Evolutionary conservation across 2,329 filamentous ascomycete genomes (phyloP).

Genomic region (Epichloe baconii): DNA sequence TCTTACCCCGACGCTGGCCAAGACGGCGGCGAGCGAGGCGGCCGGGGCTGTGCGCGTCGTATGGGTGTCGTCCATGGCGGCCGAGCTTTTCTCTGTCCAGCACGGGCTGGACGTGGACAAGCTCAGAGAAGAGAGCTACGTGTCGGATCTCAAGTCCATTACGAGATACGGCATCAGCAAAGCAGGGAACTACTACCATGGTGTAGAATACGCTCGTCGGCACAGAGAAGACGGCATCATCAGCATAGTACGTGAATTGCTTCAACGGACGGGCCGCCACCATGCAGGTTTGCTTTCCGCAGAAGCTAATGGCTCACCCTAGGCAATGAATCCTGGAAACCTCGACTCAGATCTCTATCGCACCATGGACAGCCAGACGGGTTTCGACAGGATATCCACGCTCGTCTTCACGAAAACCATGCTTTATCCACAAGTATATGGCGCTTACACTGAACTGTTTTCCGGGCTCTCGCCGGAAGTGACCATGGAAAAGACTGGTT

Average conservation of each 20-base stretch:
- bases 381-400: too few species aligned
- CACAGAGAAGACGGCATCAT: slow-evolving; percentile 17
- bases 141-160: too few species aligned
- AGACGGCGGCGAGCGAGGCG: background rate
- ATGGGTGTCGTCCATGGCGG: slow-evolving; percentile 3
- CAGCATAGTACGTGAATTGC: slow-evolving; percentile 7
- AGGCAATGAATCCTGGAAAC: slow-evolving; percentile 26
- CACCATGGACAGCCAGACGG: slow-evolving; percentile 7
- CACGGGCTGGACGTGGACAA: slow-evolving; percentile 6
- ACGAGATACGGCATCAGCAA: slow-evolving; percentile 15
- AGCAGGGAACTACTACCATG: slow-evolving; percentile 19
- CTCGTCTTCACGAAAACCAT: too few species aligned
- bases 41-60: slow-evolving; percentile 4
- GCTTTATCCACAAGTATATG: slow-evolving; percentile 17
- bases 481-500: slow-evolving; percentile 14
- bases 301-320: too few species aligned
- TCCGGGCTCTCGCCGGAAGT: slow-evolving; percentile 31
- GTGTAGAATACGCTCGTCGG: slow-evolving; percentile 17
- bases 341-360: slow-evolving; percentile 25
- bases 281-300: too few species aligned
- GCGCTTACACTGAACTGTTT: slow-evolving; percentile 36
- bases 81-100: background rate
- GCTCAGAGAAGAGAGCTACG: slow-evolving; percentile 8
- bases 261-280: too few species aligned
- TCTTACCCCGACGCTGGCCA: slow-evolving; percentile 1